Percentiles rank a stretch among this genome's conserved stretches.
Evolutionary conservation across 78 protist genomes (phyloP).

Genomic region (Emiliania huxleyi): DNA sequence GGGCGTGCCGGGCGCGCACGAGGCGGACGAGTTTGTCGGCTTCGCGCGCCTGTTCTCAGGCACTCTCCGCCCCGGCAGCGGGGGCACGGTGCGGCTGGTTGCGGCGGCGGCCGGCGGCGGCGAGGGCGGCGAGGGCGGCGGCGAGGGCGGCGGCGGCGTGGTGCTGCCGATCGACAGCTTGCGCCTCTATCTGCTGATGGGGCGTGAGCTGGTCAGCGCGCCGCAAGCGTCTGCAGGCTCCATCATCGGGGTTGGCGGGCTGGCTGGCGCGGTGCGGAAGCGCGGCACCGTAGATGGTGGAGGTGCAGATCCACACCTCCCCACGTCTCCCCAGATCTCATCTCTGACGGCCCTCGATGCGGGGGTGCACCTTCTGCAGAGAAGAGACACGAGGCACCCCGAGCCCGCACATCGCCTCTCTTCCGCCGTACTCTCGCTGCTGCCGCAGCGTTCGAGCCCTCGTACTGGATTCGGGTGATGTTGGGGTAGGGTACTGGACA

Average conservation of each 20-base stretch:
- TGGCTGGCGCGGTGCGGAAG: constrained; percentile 70
- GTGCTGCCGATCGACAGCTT: neutral
- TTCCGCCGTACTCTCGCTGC: too few relatives aligned
- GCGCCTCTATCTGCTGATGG: constrained; percentile 85
- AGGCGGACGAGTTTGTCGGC: constrained; percentile 71
- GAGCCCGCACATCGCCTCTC: too few relatives aligned
- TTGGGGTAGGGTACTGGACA: too few relatives aligned
- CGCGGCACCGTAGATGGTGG: constrained; percentile 85
- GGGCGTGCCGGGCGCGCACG: neutral
- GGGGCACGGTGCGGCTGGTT: neutral
- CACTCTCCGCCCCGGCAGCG: constrained; percentile 52
- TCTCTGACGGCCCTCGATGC: too few relatives aligned
- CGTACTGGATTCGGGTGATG: too few relatives aligned
- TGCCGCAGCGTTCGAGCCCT: too few relatives aligned
- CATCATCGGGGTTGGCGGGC: constrained; percentile 89
- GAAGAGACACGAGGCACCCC: too few relatives aligned
- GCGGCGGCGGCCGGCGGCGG: neutral
- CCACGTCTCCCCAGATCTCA: too few relatives aligned
- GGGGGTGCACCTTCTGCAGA: too few relatives aligned
- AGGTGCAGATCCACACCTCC: too few relatives aligned
- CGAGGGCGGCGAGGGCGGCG: neutral
- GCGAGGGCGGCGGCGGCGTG: neutral
- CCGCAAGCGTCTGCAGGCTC: constrained; percentile 81
- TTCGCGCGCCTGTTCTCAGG: constrained; percentile 86
- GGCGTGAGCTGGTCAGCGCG: constrained; percentile 73